A percentile compares a stretch with the other conserved stretches of the same genome.
phyloP scores from a whole-genome alignment of 768 basidiomycete genomes.

The Macrolepiota fuliginosa region DNA sequence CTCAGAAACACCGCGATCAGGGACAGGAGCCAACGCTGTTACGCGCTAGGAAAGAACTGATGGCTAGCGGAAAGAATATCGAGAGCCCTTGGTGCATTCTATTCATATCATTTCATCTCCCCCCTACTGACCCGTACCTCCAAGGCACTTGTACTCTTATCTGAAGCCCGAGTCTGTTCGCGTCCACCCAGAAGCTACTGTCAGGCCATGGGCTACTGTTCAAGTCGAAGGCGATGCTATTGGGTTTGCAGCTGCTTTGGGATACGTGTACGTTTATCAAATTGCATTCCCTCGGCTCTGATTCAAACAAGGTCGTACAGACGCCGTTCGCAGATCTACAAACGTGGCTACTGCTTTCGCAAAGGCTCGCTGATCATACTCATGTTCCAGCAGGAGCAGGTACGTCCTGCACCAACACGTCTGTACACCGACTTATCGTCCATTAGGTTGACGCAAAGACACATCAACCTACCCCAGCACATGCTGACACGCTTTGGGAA shows the following conservation, averaged over 20 bases:
- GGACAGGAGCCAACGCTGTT: conserved; percentile 67
- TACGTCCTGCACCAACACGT: conserved; percentile 23
- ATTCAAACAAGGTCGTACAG: conserved; percentile 23
- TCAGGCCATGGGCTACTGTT: conserved; percentile 80
- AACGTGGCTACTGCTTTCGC: conserved; percentile 76
- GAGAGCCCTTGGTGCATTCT: conserved; percentile 51
- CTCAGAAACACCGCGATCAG: conserved; percentile 55
- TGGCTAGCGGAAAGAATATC: conserved; percentile 45
- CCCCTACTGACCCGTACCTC: neutral
- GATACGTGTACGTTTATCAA: conserved; percentile 51
- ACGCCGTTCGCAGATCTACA: conserved; percentile 75
- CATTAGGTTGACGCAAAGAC: conserved; percentile 73
- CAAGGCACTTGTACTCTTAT: conserved; percentile 76
- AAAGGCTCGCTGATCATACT: conserved; percentile 69
- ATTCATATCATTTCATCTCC: neutral
- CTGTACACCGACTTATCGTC: conserved; percentile 2
- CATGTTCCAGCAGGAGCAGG: conserved; percentile 87
- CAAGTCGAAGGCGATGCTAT: conserved; percentile 78
- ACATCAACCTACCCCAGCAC: conserved; percentile 73
- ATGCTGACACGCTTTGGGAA: conserved; percentile 80
- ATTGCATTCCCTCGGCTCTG: neutral
- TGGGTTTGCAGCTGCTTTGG: conserved; percentile 77
- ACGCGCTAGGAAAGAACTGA: conserved; percentile 72
- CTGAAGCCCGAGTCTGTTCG: conserved; percentile 83
- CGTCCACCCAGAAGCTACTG: conserved; percentile 83